Evolutionary conservation across 2,329 filamentous ascomycete species (phyloP), one percentile per base, ranked within the genome.

Genomic region (Exophiala alcalophila): DNA sequence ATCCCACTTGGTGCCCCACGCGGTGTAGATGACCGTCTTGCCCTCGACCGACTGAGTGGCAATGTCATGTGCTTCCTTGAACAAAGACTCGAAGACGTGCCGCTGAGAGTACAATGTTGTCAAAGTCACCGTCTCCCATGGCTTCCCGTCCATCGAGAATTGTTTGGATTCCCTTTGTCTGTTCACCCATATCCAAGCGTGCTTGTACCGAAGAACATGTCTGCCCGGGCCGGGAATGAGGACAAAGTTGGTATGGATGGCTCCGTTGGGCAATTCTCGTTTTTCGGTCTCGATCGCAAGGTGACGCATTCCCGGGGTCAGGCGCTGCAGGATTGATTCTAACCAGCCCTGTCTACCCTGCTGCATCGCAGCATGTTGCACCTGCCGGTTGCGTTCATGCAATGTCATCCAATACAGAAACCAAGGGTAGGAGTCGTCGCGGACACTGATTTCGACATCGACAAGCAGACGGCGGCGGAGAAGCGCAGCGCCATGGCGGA

Each of bases 361-460:
- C 4, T 16, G 14, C 12, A 18, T 14, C 74, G 55, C 77, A 71
- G 58, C 4, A 46, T 57, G 10, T 11, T 30, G 36, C 8, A 67
- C 59, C 75, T 84, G 49, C 73, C 86, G 55, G 59, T 70, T 59
- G 40, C 81, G 76, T 37, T 89, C 86, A 53, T 88, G 87, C 42
- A 87, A 77, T 5, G 89, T 90, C 63, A 98, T 85, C 90, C 92
- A 98, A 53, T 90, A 83, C 7, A 98, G 75, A 28, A 98, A 81
- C 91, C 90, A 97, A 27, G 82, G 82, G 63, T 97, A 98, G 2
- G 91, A 90, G 30, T 88, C 81, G 67, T 98, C 92, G 58, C 91
- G 86, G 61, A 88, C 86, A 64, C 86, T 91, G 65, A 98, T 95
- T 66, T 98, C 92, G 58, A 98, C 81, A 59, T 96, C 89, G 57